These are phyloP conservation scores for Sindora glabra DNA, from an alignment of 306 rosid genomes.

Conservation along the genomic window DNA sequence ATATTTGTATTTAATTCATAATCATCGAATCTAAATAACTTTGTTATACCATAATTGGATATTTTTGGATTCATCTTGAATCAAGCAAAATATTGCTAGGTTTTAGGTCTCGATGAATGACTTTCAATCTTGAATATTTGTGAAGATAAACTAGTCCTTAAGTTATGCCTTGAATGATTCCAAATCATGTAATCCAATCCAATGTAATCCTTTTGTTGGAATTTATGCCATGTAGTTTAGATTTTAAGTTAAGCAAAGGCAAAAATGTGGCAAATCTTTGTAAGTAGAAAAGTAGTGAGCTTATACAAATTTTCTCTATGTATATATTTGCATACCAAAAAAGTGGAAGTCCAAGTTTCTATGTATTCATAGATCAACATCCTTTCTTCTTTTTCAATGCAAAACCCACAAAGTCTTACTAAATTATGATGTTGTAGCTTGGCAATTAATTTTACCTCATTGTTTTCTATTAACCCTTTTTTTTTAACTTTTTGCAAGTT, in stretches of 20 bases:
- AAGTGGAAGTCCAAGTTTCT: constrained; percentile 9
- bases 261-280: background rate
- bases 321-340: background rate
- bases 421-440: constrained; percentile 6
- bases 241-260: background rate
- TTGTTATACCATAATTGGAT: constrained; percentile 31
- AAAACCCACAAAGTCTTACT: background rate
- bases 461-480: background rate
- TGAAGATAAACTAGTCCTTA: constrained; percentile 23
- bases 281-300: background rate
- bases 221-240: background rate
- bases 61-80: constrained; percentile 28
- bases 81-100: constrained; percentile 33
- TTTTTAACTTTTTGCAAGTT: background rate
- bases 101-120: constrained; percentile 14
- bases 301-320: background rate
- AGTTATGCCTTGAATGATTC: constrained; percentile 5
- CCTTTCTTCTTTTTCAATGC: constrained; percentile 1
- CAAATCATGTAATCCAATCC: background rate
- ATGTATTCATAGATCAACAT: constrained; percentile 6
- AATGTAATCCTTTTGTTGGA: background rate
- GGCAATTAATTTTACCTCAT: background rate
- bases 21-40: background rate
- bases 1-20: background rate
- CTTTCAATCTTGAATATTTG: background rate